Evolutionary conservation across 345 rosid species (phyloP), one percentile per base, ranked within the genome.

Genomic region (Salix purpurea): DNA sequence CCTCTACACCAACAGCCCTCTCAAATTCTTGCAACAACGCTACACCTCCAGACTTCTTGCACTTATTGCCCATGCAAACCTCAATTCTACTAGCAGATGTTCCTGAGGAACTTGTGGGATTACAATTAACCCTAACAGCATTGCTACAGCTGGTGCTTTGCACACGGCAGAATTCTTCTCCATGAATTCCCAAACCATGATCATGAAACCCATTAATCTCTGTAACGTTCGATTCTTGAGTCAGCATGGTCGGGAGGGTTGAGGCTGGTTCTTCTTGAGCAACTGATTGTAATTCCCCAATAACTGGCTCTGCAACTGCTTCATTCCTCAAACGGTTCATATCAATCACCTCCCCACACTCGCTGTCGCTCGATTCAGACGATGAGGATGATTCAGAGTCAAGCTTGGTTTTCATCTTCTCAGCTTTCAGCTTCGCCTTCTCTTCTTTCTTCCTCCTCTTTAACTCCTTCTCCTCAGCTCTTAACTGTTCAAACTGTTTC

Each of bases 1-100:
- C 82, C 62, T 32, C 78, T 4, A 8, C 23, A 7, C 70, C 74
- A 21, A 70, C 77, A 8, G 34, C 48, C 71, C 21, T 74, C 65
- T 69, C 67, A 44, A 79, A 74, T 44, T 74, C 74, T 34, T 79
- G 70, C 74, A 79, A 11, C 34, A 79, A 61, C 13, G 69, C 66
- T 24, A 62, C 54, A 7, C 71, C 74, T 69, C 82, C 82, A 52
- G 62, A 30, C 58, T 75, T 78, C 68, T 78, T 80, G 64, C 84
- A 81, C 56, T 78, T 84, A 9, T 76, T 80, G 9, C 86, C 86
- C 86, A 81, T 78, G 24, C 86, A 81, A 2, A 79, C 69, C 78
- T 69, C 82, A 52, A 84, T 66, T 77, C 70, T 68, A 44, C 10
- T 71, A 18, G 9, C 65, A 37, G 13, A 40, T 40, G 21, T 37